Evolutionary conservation across 164 flowering plant genomes (phyloP).

Genomic region (Vitis rupestris): DNA sequence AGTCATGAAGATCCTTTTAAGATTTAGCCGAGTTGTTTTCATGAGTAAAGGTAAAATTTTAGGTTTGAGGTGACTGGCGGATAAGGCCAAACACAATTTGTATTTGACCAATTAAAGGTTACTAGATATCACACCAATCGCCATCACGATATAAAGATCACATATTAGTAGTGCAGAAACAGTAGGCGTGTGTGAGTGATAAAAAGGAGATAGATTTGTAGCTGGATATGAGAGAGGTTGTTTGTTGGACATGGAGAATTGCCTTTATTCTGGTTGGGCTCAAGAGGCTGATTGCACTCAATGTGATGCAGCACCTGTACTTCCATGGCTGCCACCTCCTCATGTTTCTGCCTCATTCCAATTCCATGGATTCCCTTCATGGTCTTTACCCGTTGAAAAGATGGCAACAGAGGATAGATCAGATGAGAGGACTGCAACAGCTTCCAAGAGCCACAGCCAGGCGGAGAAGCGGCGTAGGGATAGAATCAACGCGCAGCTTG

Average conservation of each 20-base stretch:
- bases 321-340: conserved; percentile 21
- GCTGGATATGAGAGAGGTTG: not conserved
- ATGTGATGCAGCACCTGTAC: conserved; percentile 8
- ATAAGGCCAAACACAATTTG: conserved; percentile 29
- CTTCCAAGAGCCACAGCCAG: conserved; percentile 69
- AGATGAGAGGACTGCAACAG: conserved; percentile 26
- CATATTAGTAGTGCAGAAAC: conserved; percentile 20
- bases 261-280: conserved; percentile 23
- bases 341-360: conserved; percentile 13
- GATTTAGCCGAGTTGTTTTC: too few species aligned
- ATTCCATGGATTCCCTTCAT: conserved; percentile 26
- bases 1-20: too few species aligned
- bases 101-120: conserved; percentile 28
- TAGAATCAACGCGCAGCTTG: conserved; percentile 68
- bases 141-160: conserved; percentile 20
- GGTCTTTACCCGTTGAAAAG: conserved; percentile 21
- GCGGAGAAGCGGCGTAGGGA: conserved; percentile 85
- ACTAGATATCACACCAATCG: conserved; percentile 29
- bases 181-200: not conserved
- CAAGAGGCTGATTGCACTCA: conserved; percentile 20
- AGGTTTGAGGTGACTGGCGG: conserved; percentile 23
- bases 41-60: too few species aligned
- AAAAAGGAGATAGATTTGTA: conserved; percentile 3
- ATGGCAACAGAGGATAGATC: conserved; percentile 24
- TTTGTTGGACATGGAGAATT: conserved; percentile 26